These are phyloP conservation scores for Ustilago trichophora DNA, from an alignment of 1,284 basidiomycete genomes.

Conservation along the genomic window DNA sequence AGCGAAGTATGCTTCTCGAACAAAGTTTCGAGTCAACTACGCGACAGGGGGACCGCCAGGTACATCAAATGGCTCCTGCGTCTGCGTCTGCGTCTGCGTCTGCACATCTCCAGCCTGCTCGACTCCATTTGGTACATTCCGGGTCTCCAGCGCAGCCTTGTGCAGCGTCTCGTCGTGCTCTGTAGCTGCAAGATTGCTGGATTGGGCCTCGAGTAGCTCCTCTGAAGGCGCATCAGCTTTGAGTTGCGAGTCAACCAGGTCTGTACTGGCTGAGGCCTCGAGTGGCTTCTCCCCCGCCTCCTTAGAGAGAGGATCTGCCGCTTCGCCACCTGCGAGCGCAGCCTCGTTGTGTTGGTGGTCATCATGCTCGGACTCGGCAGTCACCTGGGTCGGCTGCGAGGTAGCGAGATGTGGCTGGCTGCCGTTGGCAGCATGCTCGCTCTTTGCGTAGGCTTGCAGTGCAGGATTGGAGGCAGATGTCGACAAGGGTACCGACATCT, in stretches of 20 bases:
- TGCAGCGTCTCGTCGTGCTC: conserved; percentile 28
- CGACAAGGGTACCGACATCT: conserved; percentile 56
- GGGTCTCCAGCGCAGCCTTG: background rate
- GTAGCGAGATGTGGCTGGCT: conserved; percentile 24
- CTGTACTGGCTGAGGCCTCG: background rate
- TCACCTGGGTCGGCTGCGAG: conserved; percentile 9
- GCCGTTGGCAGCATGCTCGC: conserved; percentile 25
- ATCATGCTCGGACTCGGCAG: background rate
- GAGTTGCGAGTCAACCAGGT: conserved; percentile 10
- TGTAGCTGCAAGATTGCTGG: conserved; percentile 24
- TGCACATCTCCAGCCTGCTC: background rate
- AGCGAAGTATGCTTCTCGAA: too few relatives aligned
- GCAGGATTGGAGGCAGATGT: conserved; percentile 38
- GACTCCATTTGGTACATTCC: background rate
- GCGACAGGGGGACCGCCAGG: conserved; percentile 27
- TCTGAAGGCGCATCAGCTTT: conserved; percentile 4
- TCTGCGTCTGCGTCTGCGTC: conserved; percentile 2
- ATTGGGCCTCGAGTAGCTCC: conserved; percentile 25
- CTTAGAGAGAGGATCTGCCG: background rate
- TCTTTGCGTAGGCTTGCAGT: conserved; percentile 27
- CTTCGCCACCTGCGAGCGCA: background rate
- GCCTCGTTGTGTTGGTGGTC: background rate
- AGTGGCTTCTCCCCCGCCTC: conserved; percentile 5
- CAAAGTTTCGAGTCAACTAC: too few relatives aligned
- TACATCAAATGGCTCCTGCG: conserved; percentile 18